Evolutionary conservation across 352 stramenopile species (phyloP).

Genomic region (Globisporangium echinulatum): DNA sequence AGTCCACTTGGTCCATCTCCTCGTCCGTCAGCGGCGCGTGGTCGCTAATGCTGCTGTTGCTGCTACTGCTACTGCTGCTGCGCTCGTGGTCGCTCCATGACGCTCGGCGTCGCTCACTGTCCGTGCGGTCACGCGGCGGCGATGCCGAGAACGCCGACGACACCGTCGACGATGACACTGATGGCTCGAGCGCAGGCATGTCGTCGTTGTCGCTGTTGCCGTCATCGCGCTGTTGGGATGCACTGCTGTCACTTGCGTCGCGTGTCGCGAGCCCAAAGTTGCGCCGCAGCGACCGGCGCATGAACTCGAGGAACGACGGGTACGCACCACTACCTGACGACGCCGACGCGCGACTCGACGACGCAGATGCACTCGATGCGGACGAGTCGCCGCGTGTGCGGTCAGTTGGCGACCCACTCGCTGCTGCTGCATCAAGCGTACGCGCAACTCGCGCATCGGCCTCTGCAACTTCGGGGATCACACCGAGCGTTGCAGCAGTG

Average conservation of each 20-base stretch:
- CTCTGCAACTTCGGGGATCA: conserved; percentile 65
- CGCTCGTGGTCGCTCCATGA: background rate
- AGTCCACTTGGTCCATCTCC: conserved; percentile 69
- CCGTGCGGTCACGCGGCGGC: background rate
- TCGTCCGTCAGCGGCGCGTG: conserved; percentile 53
- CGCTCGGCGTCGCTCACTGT: no score
- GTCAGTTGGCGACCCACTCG: background rate
- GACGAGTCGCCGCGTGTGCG: conserved; percentile 15
- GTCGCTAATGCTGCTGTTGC: conserved; percentile 37
- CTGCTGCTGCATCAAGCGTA: conserved; percentile 1
- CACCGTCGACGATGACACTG: conserved; percentile 28
- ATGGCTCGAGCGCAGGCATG: conserved; percentile 7
- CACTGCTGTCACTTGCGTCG: background rate
- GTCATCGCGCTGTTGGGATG: background rate
- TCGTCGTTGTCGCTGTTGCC: conserved; percentile 5
- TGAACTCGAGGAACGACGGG: conserved; percentile 41
- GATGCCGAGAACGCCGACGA: conserved; percentile 22
- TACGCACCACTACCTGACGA: conserved; percentile 9
- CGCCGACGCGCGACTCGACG: conserved; percentile 8
- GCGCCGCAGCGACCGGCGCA: conserved; percentile 35
- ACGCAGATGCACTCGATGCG: conserved; percentile 14
- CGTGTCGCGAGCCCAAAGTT: conserved; percentile 19
- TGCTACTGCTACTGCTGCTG: conserved; percentile 13
- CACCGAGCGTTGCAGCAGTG: conserved; percentile 17
- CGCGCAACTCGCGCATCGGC: conserved; percentile 30